Evolutionary conservation across 257 asterid species (phyloP).

Genomic region (Capsicum pubescens): DNA sequence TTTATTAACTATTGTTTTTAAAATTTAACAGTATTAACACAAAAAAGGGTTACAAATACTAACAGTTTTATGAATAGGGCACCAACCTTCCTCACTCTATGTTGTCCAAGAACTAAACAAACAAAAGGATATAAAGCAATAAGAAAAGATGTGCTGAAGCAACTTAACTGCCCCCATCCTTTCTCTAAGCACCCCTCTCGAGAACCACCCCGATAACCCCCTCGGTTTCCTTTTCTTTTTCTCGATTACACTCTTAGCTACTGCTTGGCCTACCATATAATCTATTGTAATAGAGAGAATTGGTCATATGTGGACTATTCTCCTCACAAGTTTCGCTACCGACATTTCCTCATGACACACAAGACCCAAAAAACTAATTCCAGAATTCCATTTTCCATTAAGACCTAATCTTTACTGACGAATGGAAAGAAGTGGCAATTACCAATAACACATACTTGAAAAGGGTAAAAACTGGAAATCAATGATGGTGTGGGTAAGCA

Average conservation of each 20-base stretch:
- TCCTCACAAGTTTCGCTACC: background rate
- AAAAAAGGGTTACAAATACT: too few species aligned
- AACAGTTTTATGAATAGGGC: background rate
- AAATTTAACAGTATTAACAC: too few species aligned
- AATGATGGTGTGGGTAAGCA: background rate
- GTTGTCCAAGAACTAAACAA: background rate
- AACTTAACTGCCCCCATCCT: background rate
- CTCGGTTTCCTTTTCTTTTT: background rate
- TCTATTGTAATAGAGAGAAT: background rate
- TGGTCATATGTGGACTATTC: background rate
- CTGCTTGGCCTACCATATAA: background rate
- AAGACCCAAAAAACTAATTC: background rate
- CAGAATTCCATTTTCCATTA: background rate
- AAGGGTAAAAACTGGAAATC: background rate
- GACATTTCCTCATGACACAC: background rate
- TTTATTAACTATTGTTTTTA: too few species aligned
- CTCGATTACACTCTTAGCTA: background rate
- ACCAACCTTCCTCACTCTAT: background rate
- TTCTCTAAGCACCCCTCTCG: background rate
- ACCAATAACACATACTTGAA: background rate
- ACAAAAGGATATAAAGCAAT: background rate
- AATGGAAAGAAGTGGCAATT: background rate
- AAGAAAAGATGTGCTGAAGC: background rate
- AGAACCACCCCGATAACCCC: background rate
- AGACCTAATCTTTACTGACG: background rate